These are phyloP conservation scores for Pyrenophora tritici-repentis DNA, from an alignment of 2,329 filamentous ascomycete species.

Conservation along the genomic window DNA sequence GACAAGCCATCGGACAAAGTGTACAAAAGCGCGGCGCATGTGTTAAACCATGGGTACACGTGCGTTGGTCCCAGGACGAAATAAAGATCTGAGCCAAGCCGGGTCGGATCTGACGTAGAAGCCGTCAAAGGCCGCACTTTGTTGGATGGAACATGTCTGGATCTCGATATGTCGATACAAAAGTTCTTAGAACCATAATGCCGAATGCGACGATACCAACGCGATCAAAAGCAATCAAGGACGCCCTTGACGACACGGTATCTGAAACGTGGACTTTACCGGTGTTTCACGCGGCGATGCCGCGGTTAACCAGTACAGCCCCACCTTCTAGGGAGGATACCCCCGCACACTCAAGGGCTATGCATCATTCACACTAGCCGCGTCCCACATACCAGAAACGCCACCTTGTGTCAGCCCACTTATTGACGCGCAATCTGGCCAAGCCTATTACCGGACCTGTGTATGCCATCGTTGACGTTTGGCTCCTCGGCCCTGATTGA, in stretches of 20 bases:
- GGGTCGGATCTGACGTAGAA: neutral
- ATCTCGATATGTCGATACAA: too few relatives aligned
- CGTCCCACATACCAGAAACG: conserved; percentile 11
- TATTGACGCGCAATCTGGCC: conserved; percentile 14
- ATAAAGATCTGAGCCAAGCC: neutral
- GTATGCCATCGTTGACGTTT: neutral
- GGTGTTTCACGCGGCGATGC: too few relatives aligned
- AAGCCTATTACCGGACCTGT: conserved; percentile 6
- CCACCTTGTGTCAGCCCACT: conserved; percentile 6
- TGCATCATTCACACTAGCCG: neutral
- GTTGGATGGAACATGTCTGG: neutral
- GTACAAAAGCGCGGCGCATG: neutral
- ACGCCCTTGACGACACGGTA: too few relatives aligned
- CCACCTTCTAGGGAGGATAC: neutral
- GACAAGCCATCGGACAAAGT: neutral
- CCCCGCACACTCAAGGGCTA: conserved; percentile 1
- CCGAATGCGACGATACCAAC: too few relatives aligned
- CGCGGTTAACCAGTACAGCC: too few relatives aligned
- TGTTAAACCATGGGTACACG: neutral
- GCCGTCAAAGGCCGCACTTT: neutral
- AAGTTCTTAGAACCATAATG: too few relatives aligned
- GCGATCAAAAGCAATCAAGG: too few relatives aligned
- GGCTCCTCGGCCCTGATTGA: conserved; percentile 4
- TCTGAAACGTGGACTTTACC: too few relatives aligned
- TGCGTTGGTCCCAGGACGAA: neutral